These are phyloP conservation scores for Hirsutella thompsonii DNA, from an alignment of 2,329 filamentous ascomycete species.

Conservation along the genomic window DNA sequence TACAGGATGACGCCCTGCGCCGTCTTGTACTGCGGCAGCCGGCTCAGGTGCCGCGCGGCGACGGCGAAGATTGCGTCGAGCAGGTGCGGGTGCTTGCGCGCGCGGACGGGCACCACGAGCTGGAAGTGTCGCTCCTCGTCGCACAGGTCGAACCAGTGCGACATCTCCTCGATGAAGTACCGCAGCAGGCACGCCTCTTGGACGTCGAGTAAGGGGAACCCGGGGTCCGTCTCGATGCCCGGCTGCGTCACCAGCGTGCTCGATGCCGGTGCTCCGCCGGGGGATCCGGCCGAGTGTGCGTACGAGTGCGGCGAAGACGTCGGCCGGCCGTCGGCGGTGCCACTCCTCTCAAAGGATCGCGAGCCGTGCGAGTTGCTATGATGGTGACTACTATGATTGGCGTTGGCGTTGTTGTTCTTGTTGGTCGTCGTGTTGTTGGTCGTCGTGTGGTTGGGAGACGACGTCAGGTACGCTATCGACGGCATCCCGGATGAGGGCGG, in stretches of 20 bases:
- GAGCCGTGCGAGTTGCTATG: too few species aligned
- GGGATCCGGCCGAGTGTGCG: neutral
- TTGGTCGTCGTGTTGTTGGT: neutral
- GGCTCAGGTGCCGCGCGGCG: conserved; percentile 23
- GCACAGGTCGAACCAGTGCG: conserved; percentile 27
- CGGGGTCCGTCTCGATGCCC: conserved; percentile 2
- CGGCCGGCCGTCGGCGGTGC: neutral
- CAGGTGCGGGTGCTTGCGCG: conserved; percentile 21
- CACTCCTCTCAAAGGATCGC: neutral
- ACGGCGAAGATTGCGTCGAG: conserved; percentile 28
- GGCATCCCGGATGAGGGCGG: neutral
- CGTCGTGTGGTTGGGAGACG: neutral
- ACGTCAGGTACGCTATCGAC: conserved; percentile 3
- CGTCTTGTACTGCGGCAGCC: conserved; percentile 24
- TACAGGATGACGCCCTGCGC: conserved; percentile 19
- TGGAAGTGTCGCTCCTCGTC: conserved; percentile 27
- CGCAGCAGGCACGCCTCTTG: conserved; percentile 24
- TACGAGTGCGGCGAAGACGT: neutral
- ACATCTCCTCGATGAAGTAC: conserved; percentile 26
- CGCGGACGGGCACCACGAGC: conserved; percentile 21
- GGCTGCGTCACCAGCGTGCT: neutral
- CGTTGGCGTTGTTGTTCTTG: neutral
- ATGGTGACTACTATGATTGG: neutral
- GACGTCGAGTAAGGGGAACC: conserved; percentile 18
- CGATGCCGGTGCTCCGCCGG: neutral